Base-by-base conservation (phyloP, 805 yeast genomes). In the Candida tibetensis region DNA sequence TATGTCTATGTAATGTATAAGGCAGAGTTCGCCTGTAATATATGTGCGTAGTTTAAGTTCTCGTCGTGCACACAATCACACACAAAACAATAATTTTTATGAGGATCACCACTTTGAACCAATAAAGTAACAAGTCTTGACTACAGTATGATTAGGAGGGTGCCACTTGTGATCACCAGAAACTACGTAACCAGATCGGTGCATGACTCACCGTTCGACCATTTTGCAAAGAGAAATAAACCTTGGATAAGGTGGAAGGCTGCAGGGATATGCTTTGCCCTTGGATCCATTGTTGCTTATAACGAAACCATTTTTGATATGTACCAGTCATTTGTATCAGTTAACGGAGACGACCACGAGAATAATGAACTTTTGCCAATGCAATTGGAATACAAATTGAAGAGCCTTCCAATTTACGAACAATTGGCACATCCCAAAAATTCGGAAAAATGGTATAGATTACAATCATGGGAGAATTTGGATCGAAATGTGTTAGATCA, bases 381-480 rank as follows among this genome's bases (percentile, higher is more conserved):
- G 25, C 60, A 61, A 21, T 56, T 86, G 34, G 79, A 76, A 44
- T 57, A 59, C 17, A 62, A 79, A 43, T 55, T 82, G 32, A 64
- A 71, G 23, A 51, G 62, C 3, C 57, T 84, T 33, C 75, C 79
- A 0, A 55, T 81, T 2, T 81, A 80, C 32, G 62, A 75, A 43
- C 58, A 72, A 34, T 59, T 85, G 28, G 53, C 60, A 48, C 66
- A 53, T 43, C 64, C 55, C 38, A 74, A 46, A 60, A 76, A 39
- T 61, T 72, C 76, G 47, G 69, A 51, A 49, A 69, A 55, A 41
- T 77, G 66, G 74, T 74, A 58, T 47, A 69, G 48, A 53, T 60
- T 62, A 42, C 71, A 42, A 42, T 64, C 64, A 35, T 78, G 63
- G 70, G 79, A 47, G 62, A 67, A 66, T 40, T 51, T 68, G 32